Evolutionary conservation across 352 stramenopile genomes (phyloP).

Genomic region (Blastocystis sp.): DNA sequence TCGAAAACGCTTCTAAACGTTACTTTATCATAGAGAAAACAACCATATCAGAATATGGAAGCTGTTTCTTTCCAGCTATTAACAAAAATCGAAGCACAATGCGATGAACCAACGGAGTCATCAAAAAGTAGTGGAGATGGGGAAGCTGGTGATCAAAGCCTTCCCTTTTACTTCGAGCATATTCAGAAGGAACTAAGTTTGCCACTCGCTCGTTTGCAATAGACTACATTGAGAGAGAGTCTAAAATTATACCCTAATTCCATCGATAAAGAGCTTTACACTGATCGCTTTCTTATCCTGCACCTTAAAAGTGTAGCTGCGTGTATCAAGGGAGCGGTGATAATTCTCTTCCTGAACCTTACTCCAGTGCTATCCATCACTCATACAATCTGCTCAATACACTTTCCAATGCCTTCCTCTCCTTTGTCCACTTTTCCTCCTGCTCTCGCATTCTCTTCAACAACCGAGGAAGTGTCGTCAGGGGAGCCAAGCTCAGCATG

Average conservation of each 20-base stretch:
- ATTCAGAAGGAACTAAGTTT: background rate
- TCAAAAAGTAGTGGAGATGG: background rate
- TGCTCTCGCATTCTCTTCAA: background rate
- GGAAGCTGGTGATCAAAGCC: background rate
- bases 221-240: background rate
- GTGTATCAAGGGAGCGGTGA: slow-evolving; percentile 1
- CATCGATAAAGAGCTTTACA: background rate
- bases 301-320: slow-evolving; percentile 19
- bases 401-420: background rate
- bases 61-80: background rate
- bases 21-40: background rate
- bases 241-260: background rate
- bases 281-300: slow-evolving; percentile 2
- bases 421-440: background rate
- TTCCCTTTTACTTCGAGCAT: background rate
- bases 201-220: background rate
- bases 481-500: background rate
- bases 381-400: background rate
- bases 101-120: background rate
- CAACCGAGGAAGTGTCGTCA: background rate
- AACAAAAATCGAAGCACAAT: background rate
- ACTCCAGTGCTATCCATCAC: slow-evolving; percentile 10
- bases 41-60: slow-evolving; percentile 19
- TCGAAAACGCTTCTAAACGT: background rate
- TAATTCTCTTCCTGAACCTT: background rate